Conservation (phyloP, 352 stramenopile genomes). For the Phytopythium cucurbitacearum region DNA sequence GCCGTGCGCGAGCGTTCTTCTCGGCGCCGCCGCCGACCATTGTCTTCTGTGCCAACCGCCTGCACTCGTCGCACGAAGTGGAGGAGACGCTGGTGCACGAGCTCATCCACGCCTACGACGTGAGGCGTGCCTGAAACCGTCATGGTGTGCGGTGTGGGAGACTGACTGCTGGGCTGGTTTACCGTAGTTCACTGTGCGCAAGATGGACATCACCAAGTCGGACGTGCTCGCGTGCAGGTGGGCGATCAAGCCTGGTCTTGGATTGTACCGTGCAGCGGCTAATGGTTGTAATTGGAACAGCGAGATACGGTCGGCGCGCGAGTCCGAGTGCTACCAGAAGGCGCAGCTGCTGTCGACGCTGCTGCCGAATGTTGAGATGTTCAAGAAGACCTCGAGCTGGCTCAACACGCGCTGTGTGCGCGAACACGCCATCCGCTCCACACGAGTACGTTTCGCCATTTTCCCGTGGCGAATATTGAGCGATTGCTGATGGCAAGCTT, state of each 20-base stretch:
- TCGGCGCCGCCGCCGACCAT: slow-evolving; percentile 74
- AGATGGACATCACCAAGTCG: slow-evolving; percentile 84
- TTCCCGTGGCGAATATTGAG: slow-evolving; percentile 1
- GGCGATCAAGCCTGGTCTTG: not conserved
- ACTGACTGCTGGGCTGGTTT: not conserved
- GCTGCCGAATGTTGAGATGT: slow-evolving; percentile 58
- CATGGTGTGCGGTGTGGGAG: too few relatives aligned
- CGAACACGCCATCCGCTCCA: slow-evolving; percentile 72
- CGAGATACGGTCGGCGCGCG: slow-evolving; percentile 74
- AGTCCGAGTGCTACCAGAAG: slow-evolving; percentile 83
- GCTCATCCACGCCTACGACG: slow-evolving; percentile 83
- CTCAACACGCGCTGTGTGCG: slow-evolving; percentile 63
- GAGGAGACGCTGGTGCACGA: slow-evolving; percentile 84
- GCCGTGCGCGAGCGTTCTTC: slow-evolving; percentile 77
- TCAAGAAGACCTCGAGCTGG: slow-evolving; percentile 57
- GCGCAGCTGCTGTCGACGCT: slow-evolving; percentile 52
- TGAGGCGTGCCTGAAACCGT: slow-evolving; percentile 8
- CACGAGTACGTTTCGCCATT: slow-evolving; percentile 33
- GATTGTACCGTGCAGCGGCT: not conserved
- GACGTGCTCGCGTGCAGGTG: slow-evolving; percentile 78
- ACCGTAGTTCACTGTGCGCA: slow-evolving; percentile 68
- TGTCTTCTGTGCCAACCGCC: slow-evolving; percentile 78
- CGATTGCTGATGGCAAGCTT: not conserved
- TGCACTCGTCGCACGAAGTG: slow-evolving; percentile 67
- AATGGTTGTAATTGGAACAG: slow-evolving; percentile 15